Percentiles rank a stretch among this genome's conserved stretches.
These are phyloP conservation scores for Globisporangium spinosum DNA, from an alignment of 352 stramenopile genomes.

Conservation along the genomic window DNA sequence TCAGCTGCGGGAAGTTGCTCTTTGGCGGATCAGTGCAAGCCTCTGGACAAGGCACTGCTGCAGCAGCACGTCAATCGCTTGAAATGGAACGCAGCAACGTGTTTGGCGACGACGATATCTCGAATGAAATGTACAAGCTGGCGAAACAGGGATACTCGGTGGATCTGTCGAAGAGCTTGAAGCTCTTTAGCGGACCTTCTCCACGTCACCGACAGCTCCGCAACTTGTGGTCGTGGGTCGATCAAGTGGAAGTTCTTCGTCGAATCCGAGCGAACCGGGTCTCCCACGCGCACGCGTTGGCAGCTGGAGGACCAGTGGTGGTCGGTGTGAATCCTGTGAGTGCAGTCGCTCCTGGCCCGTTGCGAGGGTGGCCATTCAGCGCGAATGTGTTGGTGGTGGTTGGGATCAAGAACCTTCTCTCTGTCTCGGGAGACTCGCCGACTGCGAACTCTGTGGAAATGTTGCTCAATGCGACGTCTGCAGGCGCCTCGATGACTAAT, in stretches of 20 bases:
- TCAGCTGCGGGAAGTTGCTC: slow-evolving; percentile 69
- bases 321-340: slow-evolving; percentile 22
- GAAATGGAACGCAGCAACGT: slow-evolving; percentile 26
- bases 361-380: slow-evolving; percentile 74
- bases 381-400: slow-evolving; percentile 52
- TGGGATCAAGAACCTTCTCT: slow-evolving; percentile 68
- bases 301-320: slow-evolving; percentile 20
- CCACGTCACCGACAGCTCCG: slow-evolving; percentile 46
- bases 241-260: slow-evolving; percentile 74
- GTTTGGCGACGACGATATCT: slow-evolving; percentile 61
- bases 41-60: slow-evolving; percentile 32
- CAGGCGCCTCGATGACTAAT: slow-evolving; percentile 20
- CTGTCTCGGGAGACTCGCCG: slow-evolving; percentile 19
- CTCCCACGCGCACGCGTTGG: slow-evolving; percentile 34
- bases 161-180: slow-evolving; percentile 69
- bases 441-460: slow-evolving; percentile 15
- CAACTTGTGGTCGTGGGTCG: slow-evolving; percentile 79
- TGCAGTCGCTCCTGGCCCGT: slow-evolving; percentile 28
- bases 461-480: slow-evolving; percentile 11
- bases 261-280: slow-evolving; percentile 55
- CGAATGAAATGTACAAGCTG: slow-evolving; percentile 67
- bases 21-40: slow-evolving; percentile 45
- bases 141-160: slow-evolving; percentile 78
- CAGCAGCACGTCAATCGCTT: slow-evolving; percentile 33
- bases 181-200: slow-evolving; percentile 50